Conservation (phyloP, 805 yeast species). For the Naumovozyma castellii region DNA sequence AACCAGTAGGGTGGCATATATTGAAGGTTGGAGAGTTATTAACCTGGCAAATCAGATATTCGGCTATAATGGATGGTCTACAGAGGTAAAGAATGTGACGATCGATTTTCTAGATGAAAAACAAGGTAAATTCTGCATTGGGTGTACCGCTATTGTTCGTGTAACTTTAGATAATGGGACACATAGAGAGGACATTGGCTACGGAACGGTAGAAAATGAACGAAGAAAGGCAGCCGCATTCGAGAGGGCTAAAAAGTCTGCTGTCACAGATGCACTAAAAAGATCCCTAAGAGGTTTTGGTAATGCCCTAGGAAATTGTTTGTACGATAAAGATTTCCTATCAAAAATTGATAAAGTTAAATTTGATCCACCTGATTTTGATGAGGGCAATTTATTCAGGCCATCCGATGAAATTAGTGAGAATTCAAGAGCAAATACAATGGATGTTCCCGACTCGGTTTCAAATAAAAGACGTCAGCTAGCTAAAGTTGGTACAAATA, state of each 20-base stretch:
- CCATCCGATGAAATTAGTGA: slow-evolving; percentile 29
- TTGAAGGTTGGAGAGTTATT: slow-evolving; percentile 79
- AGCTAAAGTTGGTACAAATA: slow-evolving; percentile 7
- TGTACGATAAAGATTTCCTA: slow-evolving; percentile 65
- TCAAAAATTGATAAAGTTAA: slow-evolving; percentile 35
- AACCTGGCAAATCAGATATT: slow-evolving; percentile 72
- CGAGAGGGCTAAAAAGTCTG: slow-evolving; percentile 77
- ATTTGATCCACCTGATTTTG: slow-evolving; percentile 38
- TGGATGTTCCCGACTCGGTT: slow-evolving; percentile 8
- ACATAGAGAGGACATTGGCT: slow-evolving; percentile 74
- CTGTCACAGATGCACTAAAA: slow-evolving; percentile 74
- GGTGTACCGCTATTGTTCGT: slow-evolving; percentile 63
- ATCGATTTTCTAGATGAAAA: slow-evolving; percentile 65
- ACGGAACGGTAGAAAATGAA: slow-evolving; percentile 74
- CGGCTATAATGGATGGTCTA: slow-evolving; percentile 78
- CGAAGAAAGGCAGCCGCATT: slow-evolving; percentile 65
- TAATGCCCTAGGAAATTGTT: slow-evolving; percentile 73
- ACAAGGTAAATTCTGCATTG: slow-evolving; percentile 50
- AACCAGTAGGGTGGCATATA: slow-evolving; percentile 55
- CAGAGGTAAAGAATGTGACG: slow-evolving; percentile 54
- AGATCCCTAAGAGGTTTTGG: slow-evolving; percentile 75
- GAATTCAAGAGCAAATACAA: slow-evolving; percentile 21
- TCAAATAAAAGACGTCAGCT: slow-evolving; percentile 20
- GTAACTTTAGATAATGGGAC: slow-evolving; percentile 70
- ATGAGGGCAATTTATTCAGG: slow-evolving; percentile 34